A percentile compares a stretch with the other conserved stretches of the same genome.
Conservation (phyloP, 352 stramenopile species). For the Phytophthora pistaciae region DNA sequence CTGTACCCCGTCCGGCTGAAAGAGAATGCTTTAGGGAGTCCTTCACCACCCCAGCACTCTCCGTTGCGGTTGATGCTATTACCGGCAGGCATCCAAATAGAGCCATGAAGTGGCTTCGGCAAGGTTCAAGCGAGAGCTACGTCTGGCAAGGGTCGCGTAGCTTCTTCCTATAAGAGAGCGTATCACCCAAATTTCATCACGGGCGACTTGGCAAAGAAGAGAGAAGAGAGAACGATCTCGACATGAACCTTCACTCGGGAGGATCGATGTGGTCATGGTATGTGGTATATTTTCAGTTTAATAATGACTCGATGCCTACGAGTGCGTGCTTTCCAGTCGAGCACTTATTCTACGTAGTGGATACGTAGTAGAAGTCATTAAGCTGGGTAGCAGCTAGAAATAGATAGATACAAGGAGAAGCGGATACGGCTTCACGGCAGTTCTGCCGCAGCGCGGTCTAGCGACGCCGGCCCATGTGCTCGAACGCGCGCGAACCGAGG, state of each 20-base stretch:
- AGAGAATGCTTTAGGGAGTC: no score
- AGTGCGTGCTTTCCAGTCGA: background rate
- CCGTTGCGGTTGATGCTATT: no score
- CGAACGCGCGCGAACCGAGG: conserved; percentile 21
- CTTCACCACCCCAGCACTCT: no score
- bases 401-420: background rate
- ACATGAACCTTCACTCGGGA: background rate
- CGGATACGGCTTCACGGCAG: no score
- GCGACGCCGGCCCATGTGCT: conserved; percentile 22
- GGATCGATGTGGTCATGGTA: no score
- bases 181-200: no score
- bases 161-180: no score
- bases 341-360: background rate
- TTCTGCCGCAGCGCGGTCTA: background rate
- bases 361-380: background rate
- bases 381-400: conserved; percentile 2
- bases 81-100: background rate
- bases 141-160: no score
- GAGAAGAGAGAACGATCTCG: background rate
- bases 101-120: background rate
- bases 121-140: background rate
- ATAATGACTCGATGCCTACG: background rate
- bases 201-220: no score
- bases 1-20: no score
- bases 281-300: background rate